Conservation (phyloP, 495 filamentous ascomycete species). For the Hypoxylon rickii region DNA sequence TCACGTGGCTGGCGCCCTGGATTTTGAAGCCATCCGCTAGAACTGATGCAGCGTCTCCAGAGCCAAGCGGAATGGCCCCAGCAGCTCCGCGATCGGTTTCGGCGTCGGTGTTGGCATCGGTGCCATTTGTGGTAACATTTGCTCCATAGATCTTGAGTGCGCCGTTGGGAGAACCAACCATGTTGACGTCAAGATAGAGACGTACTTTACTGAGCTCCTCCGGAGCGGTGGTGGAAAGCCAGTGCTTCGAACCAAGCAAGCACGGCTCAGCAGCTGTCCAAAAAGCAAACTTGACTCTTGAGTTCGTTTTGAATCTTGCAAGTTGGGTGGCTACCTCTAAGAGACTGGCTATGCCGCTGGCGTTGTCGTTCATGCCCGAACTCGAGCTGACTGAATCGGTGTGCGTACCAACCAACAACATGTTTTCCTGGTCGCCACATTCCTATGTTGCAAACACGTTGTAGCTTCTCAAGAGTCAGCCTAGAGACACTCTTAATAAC, state of each 20-base stretch:
- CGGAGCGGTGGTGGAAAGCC: slow-evolving; percentile 47
- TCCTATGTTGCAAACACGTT: slow-evolving; percentile 67
- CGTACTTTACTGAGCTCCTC: slow-evolving; percentile 56
- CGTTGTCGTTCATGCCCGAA: slow-evolving; percentile 68
- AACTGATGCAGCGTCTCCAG: slow-evolving; percentile 55
- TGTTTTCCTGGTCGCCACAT: slow-evolving; percentile 59
- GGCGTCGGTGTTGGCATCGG: slow-evolving; percentile 42
- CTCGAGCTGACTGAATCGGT: slow-evolving; percentile 61
- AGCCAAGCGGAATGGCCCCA: slow-evolving; percentile 61
- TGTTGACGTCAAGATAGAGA: slow-evolving; percentile 69
- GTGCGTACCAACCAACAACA: slow-evolving; percentile 61
- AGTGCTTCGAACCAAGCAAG: slow-evolving; percentile 59
- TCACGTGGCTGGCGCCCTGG: slow-evolving; percentile 36
- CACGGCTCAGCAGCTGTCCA: slow-evolving; percentile 63
- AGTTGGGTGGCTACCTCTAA: slow-evolving; percentile 62
- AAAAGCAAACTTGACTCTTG: slow-evolving; percentile 64
- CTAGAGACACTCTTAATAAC: no score
- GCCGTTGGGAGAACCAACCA: slow-evolving; percentile 68
- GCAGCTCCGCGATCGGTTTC: no score
- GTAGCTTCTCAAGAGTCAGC: slow-evolving; percentile 50
- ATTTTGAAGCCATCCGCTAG: slow-evolving; percentile 55
- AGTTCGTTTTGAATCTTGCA: slow-evolving; percentile 55
- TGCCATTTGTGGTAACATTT: slow-evolving; percentile 56
- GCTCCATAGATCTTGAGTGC: slow-evolving; percentile 64
- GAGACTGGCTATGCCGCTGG: slow-evolving; percentile 60